A percentile compares a stretch with the other conserved stretches of the same genome.
Evolutionary conservation across 208 protist genomes (phyloP).

Genomic region (Leishmania turanica): DNA sequence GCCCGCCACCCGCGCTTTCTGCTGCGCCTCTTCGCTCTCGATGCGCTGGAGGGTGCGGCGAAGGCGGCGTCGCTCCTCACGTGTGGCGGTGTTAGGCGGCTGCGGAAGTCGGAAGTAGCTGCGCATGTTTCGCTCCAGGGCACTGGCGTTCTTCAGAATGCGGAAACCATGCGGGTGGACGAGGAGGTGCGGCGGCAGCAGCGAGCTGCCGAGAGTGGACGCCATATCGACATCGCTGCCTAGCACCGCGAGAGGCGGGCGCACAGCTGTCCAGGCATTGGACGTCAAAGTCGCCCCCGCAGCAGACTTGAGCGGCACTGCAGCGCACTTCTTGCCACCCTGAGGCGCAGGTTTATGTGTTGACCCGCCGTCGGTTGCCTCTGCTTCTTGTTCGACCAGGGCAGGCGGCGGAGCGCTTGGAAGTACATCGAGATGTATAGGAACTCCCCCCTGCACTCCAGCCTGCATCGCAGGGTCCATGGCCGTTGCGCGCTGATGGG

Average conservation of each 20-base stretch:
- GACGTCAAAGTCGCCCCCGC: neutral
- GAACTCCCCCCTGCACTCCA: neutral
- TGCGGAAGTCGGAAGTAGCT: constrained; percentile 90
- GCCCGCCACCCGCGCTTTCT: constrained; percentile 31
- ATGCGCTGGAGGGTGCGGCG: constrained; percentile 44
- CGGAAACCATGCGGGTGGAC: constrained; percentile 89
- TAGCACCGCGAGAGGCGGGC: neutral
- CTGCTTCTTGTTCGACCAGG: neutral
- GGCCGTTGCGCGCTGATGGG: neutral
- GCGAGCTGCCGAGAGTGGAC: neutral
- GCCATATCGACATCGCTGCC: neutral
- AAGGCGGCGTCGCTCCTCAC: constrained; percentile 47
- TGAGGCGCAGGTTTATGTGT: neutral
- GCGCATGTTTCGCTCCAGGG: constrained; percentile 77
- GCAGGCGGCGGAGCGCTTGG: neutral
- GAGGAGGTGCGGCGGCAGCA: constrained; percentile 27
- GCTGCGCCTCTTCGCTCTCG: constrained; percentile 49
- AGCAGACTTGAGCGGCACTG: neutral
- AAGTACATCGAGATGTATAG: neutral
- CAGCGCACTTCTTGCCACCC: neutral
- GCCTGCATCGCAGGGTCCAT: neutral
- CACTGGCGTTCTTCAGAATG: constrained; percentile 75
- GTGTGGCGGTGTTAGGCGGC: constrained; percentile 45
- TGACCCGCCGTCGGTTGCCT: neutral
- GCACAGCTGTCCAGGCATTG: neutral